phyloP scores from a whole-genome alignment of 805 yeast species.

The Starmerella vaccinii region DNA sequence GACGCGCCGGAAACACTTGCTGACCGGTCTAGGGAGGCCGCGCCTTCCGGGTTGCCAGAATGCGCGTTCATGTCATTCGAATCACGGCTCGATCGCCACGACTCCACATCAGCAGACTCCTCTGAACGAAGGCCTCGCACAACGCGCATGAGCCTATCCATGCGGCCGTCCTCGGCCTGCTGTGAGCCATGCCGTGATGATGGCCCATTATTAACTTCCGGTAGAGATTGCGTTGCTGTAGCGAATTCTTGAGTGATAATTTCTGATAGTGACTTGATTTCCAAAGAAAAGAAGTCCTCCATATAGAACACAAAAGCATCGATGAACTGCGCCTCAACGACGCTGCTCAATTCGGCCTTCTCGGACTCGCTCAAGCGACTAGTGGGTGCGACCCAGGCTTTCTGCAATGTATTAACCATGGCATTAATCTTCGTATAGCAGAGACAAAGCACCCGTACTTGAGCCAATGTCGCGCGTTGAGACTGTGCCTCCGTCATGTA shows the following conservation, averaged over 20 bases:
- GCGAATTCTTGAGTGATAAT: slow-evolving; percentile 25
- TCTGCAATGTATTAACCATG: slow-evolving; percentile 56
- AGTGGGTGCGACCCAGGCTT: slow-evolving; percentile 35
- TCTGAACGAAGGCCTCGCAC: slow-evolving; percentile 18
- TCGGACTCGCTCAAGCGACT: slow-evolving; percentile 27
- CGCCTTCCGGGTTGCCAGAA: background rate
- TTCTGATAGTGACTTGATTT: slow-evolving; percentile 32
- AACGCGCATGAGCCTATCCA: slow-evolving; percentile 29
- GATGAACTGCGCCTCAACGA: slow-evolving; percentile 61
- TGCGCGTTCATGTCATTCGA: background rate
- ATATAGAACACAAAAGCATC: slow-evolving; percentile 65
- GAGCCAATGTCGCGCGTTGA: slow-evolving; percentile 46
- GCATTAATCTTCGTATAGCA: slow-evolving; percentile 50
- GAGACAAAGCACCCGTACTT: slow-evolving; percentile 58
- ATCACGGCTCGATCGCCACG: background rate
- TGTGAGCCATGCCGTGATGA: background rate
- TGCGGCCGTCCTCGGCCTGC: slow-evolving; percentile 26
- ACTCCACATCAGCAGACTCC: slow-evolving; percentile 6
- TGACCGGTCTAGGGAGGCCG: background rate
- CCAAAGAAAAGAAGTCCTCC: slow-evolving; percentile 58
- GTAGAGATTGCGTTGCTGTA: background rate
- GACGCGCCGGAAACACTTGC: background rate
- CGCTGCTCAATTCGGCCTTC: slow-evolving; percentile 34
- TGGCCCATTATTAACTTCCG: background rate
- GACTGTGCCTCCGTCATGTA: slow-evolving; percentile 55